A percentile compares a stretch with the other conserved stretches of the same genome.
Conservation (phyloP, 257 asterid genomes). For the Solanum virginianum region DNA sequence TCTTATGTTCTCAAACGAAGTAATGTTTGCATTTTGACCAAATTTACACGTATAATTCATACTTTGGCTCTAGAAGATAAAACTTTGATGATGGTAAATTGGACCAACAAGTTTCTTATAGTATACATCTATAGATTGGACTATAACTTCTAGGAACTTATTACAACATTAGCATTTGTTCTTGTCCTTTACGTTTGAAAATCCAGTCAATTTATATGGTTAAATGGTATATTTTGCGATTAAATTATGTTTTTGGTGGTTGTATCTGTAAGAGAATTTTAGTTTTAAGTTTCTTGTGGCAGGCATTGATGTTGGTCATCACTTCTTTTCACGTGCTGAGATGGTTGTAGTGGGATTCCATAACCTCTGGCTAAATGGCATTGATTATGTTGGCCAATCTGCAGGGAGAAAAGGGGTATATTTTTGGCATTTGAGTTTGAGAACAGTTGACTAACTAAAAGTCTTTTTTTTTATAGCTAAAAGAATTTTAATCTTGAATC, state of each 20-base stretch:
- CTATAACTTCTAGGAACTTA: not conserved
- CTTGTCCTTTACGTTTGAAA: not conserved
- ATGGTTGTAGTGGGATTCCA: constrained; percentile 85
- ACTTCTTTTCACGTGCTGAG: constrained; percentile 82
- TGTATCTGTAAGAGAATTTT: not conserved
- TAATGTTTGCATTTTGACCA: not conserved
- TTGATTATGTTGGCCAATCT: constrained; percentile 48
- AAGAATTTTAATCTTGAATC: not conserved
- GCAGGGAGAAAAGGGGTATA: constrained; percentile 32
- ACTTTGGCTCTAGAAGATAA: not conserved
- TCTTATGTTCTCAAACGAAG: not conserved
- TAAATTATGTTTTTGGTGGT: not conserved
- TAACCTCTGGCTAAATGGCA: constrained; percentile 83
- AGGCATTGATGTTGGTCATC: constrained; percentile 92
- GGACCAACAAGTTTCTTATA: not conserved
- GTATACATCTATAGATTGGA: not conserved
- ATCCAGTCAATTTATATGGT: not conserved
- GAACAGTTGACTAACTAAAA: not conserved
- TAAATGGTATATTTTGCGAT: not conserved
- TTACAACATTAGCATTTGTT: not conserved
- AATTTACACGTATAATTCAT: not conserved
- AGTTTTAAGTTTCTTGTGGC: constrained; percentile 12
- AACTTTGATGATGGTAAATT: not conserved
- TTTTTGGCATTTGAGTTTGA: not conserved
- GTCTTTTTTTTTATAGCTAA: not conserved